Base-by-base conservation (phyloP, 345 rosid species). In the Salix brachista region DNA sequence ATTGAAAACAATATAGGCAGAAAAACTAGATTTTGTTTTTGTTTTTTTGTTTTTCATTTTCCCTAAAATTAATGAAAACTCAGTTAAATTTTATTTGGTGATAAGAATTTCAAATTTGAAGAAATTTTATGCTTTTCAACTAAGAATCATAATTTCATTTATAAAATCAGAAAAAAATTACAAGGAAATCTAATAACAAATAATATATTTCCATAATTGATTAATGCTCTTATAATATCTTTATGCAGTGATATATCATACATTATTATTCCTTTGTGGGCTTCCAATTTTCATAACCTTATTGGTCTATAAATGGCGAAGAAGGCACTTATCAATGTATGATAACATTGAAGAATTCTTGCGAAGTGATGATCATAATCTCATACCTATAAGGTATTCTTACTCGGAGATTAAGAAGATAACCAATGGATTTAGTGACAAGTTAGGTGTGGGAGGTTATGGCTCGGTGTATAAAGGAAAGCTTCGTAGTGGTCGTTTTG, bases 371-470 rank as follows among this genome's bases (percentile, higher is more conserved):
- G 37, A 56, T 21, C 12, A 41, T 41, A 37, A 50, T 14, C 42
- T 56, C 1, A 56, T 21, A 0, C 61, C 25, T 8, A 10, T 56
- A 56, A 56, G 61, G 61, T 56, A 56, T 21, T 56, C 61, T 23
- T 36, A 67, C 39, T 52, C 39, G 6, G 37, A 52, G 11, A 54
- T 50, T 7, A 67, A 1, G 26, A 75, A 61, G 32, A 73, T 73
- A 36, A 73, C 68, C 9, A 0, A 3, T 39, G 13, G 12, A 5
- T 67, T 75, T 21, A 52, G 34, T 72, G 67, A 73, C n/a, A 41
- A 75, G 11, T 48, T 75, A 11, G 72, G 78, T 4, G n/a, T 67
- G 37, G 72, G 78, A 25, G 78, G 78, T 10, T 75, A 54, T 69
- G 78, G 72, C 18, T 67, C 28, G 1, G 78, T 75, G 0, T 75